Percentiles rank a stretch among this genome's conserved stretches.
phyloP scores from a whole-genome alignment of 306 rosid species.

The Astragalus membranaceus region DNA sequence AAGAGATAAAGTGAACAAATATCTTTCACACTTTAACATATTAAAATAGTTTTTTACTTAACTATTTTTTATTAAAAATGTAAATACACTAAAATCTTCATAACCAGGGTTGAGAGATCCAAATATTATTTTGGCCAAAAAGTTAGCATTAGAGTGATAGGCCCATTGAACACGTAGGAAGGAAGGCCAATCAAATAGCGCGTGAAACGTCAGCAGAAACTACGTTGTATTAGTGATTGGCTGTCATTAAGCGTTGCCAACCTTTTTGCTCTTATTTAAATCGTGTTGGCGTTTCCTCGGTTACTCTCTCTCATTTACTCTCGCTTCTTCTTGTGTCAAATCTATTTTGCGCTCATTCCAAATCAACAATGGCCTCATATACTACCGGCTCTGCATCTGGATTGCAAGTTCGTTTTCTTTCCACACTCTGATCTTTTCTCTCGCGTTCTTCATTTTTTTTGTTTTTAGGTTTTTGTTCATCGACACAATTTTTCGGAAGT shows the following conservation, averaged over 20 bases:
- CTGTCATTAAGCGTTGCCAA: not conserved
- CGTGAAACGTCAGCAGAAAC: slow-evolving; percentile 3
- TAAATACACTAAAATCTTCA: not conserved
- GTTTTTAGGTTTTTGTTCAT: not conserved
- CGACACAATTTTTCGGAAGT: not conserved
- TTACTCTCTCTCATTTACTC: not conserved
- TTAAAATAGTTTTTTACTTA: not conserved
- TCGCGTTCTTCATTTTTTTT: not conserved
- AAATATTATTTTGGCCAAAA: too few species aligned
- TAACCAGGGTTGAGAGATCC: too few species aligned
- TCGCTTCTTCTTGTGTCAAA: not conserved
- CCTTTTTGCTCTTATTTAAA: not conserved
- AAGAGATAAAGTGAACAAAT: not conserved
- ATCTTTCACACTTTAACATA: not conserved
- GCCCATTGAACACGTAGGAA: not conserved
- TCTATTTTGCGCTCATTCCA: not conserved
- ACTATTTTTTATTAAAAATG: not conserved
- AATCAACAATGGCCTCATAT: slow-evolving; percentile 31
- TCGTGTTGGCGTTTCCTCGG: not conserved
- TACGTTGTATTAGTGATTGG: not conserved
- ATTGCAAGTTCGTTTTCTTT: slow-evolving; percentile 37
- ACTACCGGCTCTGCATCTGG: slow-evolving; percentile 27
- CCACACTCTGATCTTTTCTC: not conserved
- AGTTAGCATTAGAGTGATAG: not conserved
- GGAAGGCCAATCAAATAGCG: too few species aligned